phyloP scores from a whole-genome alignment of 345 rosid genomes.

The Eucalyptus polyanthemos region DNA sequence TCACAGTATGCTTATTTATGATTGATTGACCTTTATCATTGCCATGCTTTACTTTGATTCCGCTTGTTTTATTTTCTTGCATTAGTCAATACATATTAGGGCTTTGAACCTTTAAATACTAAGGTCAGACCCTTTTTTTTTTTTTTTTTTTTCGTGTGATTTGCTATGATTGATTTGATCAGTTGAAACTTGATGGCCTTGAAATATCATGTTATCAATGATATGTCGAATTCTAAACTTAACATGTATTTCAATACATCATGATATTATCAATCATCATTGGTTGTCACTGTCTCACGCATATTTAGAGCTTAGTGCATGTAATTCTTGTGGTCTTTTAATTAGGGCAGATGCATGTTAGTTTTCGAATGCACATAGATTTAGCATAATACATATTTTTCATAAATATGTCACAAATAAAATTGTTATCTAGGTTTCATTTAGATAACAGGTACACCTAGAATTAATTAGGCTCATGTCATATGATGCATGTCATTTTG shows the following conservation, averaged over 20 bases:
- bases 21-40: background rate
- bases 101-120: background rate
- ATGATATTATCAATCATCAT: background rate
- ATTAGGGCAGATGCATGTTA: too few species aligned
- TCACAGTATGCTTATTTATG: background rate
- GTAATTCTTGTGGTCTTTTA: too few species aligned
- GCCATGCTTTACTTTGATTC: background rate
- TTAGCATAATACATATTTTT: too few species aligned
- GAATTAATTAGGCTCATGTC: too few species aligned
- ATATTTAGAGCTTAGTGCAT: background rate
- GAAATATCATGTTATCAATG: background rate
- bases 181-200: background rate
- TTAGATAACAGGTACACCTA: too few species aligned
- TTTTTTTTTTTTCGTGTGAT: background rate
- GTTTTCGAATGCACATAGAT: too few species aligned
- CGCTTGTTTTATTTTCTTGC: background rate
- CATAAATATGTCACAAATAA: too few species aligned
- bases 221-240: background rate
- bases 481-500: too few species aligned
- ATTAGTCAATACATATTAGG: background rate
- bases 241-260: background rate
- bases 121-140: background rate
- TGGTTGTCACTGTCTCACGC: background rate
- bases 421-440: too few species aligned
- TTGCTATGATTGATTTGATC: background rate